A percentile compares a stretch with the other conserved stretches of the same genome.
phyloP scores from a whole-genome alignment of 2,329 filamentous ascomycete genomes.

The Cladosporium sp. region DNA sequence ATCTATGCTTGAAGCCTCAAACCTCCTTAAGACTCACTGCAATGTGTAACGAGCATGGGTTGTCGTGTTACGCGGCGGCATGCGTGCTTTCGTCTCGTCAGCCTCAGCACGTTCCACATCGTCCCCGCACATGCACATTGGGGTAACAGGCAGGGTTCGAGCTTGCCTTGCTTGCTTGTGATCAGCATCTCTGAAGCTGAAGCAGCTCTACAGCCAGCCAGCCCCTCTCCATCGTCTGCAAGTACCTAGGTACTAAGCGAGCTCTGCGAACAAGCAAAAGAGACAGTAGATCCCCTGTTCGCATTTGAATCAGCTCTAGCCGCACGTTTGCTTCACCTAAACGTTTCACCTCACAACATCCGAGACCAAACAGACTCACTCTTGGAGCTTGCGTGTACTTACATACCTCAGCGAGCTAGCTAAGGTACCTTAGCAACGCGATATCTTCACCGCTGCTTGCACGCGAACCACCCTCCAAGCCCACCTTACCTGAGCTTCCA shows the following conservation, averaged over 20 bases:
- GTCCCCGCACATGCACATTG: background rate
- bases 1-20: background rate
- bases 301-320: background rate
- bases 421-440: slow-evolving; percentile 1
- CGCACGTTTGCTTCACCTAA: background rate
- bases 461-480: background rate
- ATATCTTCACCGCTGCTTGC: slow-evolving; percentile 3
- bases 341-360: slow-evolving; percentile 1
- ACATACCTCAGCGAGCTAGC: slow-evolving; percentile 8
- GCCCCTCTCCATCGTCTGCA: background rate
- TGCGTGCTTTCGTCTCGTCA: background rate
- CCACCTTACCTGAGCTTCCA: background rate
- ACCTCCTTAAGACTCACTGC: background rate
- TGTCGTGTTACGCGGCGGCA: background rate
- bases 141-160: background rate
- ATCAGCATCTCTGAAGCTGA: background rate
- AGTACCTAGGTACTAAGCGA: background rate
- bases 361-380: background rate
- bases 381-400: background rate
- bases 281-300: background rate
- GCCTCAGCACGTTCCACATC: background rate
- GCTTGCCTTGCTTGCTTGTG: background rate
- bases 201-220: background rate
- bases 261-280: background rate
- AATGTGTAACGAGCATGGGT: background rate